Conservation (phyloP, 768 basidiomycete species). For the Collybia sordida region DNA sequence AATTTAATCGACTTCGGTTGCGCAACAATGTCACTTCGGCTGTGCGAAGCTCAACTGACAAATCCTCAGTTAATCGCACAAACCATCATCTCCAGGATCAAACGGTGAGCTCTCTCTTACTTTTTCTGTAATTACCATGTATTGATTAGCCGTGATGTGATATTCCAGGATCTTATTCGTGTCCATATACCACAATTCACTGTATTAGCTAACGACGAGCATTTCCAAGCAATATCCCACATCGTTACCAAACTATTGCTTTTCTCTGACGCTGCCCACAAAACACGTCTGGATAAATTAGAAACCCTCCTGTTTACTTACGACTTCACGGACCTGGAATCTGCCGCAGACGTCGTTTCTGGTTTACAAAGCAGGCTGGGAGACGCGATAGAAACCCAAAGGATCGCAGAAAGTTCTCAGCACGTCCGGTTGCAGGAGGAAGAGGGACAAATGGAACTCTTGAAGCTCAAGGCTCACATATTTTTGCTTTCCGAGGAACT, state of each 20-base stretch:
- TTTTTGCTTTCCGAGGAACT: constrained; percentile 76
- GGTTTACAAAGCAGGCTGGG: constrained; percentile 75
- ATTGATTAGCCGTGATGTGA: not conserved
- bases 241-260: constrained; percentile 85
- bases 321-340: constrained; percentile 77
- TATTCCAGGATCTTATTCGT: constrained; percentile 73
- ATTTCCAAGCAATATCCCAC: constrained; percentile 84
- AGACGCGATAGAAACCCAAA: constrained; percentile 54
- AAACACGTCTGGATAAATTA: constrained; percentile 71
- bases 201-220: constrained; percentile 77
- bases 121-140: constrained; percentile 1
- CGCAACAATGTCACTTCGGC: constrained; percentile 66
- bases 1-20: constrained; percentile 88
- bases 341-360: constrained; percentile 69
- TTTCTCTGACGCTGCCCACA: constrained; percentile 87
- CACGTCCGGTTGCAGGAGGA: constrained; percentile 38
- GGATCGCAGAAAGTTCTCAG: constrained; percentile 36
- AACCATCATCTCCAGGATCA: constrained; percentile 61
- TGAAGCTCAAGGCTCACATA: constrained; percentile 72
- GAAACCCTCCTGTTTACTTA: constrained; percentile 85
- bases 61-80: constrained; percentile 22
- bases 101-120: constrained; percentile 42
- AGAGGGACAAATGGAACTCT: constrained; percentile 51
- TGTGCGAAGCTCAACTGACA: constrained; percentile 36
- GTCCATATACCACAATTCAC: constrained; percentile 85